Base-by-base conservation (phyloP, 2,329 filamentous ascomycete genomes). In the Exutisphaerella laricina region DNA sequence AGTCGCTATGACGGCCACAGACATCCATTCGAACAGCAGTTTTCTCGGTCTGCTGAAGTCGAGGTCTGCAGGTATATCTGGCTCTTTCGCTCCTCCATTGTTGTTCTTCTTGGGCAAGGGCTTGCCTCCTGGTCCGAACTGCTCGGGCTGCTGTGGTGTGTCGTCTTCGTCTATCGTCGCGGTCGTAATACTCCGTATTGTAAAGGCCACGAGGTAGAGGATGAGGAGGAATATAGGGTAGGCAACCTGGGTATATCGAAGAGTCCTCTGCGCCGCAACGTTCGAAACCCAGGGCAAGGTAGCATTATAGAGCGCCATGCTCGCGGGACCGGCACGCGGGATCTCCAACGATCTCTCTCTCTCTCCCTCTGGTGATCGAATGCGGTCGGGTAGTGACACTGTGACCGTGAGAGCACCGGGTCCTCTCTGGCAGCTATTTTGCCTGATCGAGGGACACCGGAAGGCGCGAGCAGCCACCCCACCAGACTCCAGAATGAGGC, bases 111-210 rank as follows among this genome's bases (percentile, higher is more conserved):
- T 84, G 46, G 88, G 88, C 41, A 96, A 71, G 23, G 88, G 88
- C 64, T 94, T 89, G 54, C 89, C 90, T 43, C 87, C 89, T 1
- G 89, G 88, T n/a, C 89, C 89, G 40, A 75, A 80, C 52, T 77
- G 75, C 46, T 67, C 63, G 61, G 56, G 50, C 40, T 49, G 46
- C 5, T 48, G 45, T 7, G 45, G 43, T 56, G 70, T 63, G 49
- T 65, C 64, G 49, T 70, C 67, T 54, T 68, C 69, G 37, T 56
- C 53, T 59, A 64, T 72, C 54, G 66, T 66, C 28, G 75, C 71
- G 14, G 72, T 69, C 47, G 73, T 59, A 50, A 85, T 73, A 56
- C 79, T 81, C 61, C 76, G 77, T 53, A 70, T 59, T 43, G 81
- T 72, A 59, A 85, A 84, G 50, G 75, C 73, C 47, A 70, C 62